Base-by-base conservation (phyloP, 2,329 filamentous ascomycete genomes). In the Calonectria pteridis region DNA sequence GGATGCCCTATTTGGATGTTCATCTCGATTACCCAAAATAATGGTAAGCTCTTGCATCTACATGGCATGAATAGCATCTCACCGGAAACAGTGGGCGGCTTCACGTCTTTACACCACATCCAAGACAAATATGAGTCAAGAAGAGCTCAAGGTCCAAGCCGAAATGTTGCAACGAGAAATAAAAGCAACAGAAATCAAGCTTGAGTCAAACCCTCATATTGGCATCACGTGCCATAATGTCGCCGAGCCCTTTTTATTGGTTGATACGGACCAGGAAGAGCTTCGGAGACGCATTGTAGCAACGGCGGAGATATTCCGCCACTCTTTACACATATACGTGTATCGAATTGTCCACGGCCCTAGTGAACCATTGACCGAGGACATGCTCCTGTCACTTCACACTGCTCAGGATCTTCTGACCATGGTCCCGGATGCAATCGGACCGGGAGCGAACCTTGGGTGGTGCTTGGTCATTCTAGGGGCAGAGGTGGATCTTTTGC, bases 231-330 rank as follows among this genome's bases (percentile, higher is more conserved):
- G 68, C 6, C 63, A 73, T 23, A 40, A 31, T 14, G 33, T 3
- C 2, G 28, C 33, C 9, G 49, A 59, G 35, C 40, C 50, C 4
- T 69, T 66, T 35, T 29, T 64, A 14, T 37, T 66, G 11, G 20
- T 28, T 11, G 46, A 66, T 20, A 31, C 16, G 14, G 65, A 72
- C 6, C 50, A 74, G 26, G 72, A 43, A 11, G 72, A 74, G 9
- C 29, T 74, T 18, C 43, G 69, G 2, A 46, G 23, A 23, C 55
- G 72, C 11, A 72, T 69, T 55, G 69, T 74, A n/a, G 72, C 72
- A 23, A 72, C 69, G 10, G 72, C 72, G 7, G 72, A 74, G 50
- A 74, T 74, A 35, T 74, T 74, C 43, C 69, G 72, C 18, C 72
- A 74, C 28, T 59, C 64, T 20, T 37, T 53, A 10, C 72, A 74